Conservation (phyloP, 495 filamentous ascomycete species). For the Clavariopsis aquatica region DNA sequence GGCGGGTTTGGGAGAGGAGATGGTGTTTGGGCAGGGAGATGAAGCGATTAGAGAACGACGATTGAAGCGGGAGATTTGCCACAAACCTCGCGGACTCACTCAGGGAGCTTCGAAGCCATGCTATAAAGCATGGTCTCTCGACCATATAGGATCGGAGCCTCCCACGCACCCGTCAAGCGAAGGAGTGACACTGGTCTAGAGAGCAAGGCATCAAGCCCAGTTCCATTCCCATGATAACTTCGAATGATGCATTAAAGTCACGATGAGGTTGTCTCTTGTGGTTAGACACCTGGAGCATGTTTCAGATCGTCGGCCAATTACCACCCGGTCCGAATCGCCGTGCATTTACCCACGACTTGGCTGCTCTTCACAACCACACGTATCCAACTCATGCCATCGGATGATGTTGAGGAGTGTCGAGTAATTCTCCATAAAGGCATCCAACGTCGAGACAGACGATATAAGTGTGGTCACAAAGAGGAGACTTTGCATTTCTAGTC, state of each 20-base stretch:
- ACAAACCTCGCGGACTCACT: too few relatives aligned
- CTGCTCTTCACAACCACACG: not conserved
- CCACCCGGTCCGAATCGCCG: constrained; percentile 23
- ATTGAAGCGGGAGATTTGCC: not conserved
- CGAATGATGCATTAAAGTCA: not conserved
- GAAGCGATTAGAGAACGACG: not conserved
- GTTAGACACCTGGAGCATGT: not conserved
- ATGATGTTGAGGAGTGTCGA: not conserved
- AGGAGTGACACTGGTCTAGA: too few relatives aligned
- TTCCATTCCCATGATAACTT: not conserved
- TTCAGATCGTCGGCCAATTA: constrained; percentile 15
- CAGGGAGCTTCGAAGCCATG: not conserved
- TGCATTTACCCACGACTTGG: constrained; percentile 18
- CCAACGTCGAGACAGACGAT: not conserved
- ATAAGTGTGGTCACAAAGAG: not conserved
- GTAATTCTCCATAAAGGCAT: not conserved
- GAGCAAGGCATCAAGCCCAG: too few relatives aligned
- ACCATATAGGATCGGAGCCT: not conserved
- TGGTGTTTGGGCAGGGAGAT: constrained; percentile 32
- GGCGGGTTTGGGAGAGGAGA: constrained; percentile 51
- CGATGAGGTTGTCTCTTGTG: not conserved
- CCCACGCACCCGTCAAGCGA: not conserved
- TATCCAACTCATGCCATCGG: not conserved
- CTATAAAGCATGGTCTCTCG: not conserved
- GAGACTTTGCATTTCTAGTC: not conserved